Percentiles rank a stretch among this genome's conserved stretches.
Evolutionary conservation across 805 yeast species (phyloP).

Genomic region (Kuraishia floccosa): DNA sequence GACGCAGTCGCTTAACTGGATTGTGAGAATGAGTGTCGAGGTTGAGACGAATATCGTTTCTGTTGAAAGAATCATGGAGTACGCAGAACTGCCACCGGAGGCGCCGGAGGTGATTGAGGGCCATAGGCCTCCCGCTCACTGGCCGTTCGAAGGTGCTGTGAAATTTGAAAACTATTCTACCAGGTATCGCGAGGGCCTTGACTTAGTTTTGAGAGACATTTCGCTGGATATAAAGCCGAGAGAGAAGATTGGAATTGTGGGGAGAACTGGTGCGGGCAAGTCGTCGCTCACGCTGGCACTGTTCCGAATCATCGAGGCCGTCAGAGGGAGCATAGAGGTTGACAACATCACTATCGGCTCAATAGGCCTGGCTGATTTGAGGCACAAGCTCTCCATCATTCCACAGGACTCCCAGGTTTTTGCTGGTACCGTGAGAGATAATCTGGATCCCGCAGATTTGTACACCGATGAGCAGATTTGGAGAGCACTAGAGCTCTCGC

Average conservation of each 20-base stretch:
- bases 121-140: conserved; percentile 47
- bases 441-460: conserved; percentile 70
- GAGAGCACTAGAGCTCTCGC: conserved; percentile 70
- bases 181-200: conserved; percentile 73
- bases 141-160: conserved; percentile 71
- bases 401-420: conserved; percentile 94
- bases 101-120: conserved; percentile 49
- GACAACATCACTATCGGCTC: conserved; percentile 57
- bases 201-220: conserved; percentile 64
- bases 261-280: conserved; percentile 96
- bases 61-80: conserved; percentile 58
- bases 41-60: conserved; percentile 94
- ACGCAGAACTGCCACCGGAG: conserved; percentile 46
- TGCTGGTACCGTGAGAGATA: conserved; percentile 77
- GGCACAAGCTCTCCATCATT: conserved; percentile 71
- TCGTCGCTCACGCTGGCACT: conserved; percentile 76
- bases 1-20: conserved; percentile 93
- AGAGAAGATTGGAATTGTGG: conserved; percentile 92
- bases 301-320: conserved; percentile 74
- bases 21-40: conserved; percentile 97
- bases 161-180: conserved; percentile 68
- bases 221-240: conserved; percentile 50
- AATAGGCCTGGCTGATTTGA: conserved; percentile 68
- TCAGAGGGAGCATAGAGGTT: conserved; percentile 54
- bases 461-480: conserved; percentile 74